Evolutionary conservation across 2,329 filamentous ascomycete species (phyloP).

Genomic region (Trichoderma cornu-damae): DNA sequence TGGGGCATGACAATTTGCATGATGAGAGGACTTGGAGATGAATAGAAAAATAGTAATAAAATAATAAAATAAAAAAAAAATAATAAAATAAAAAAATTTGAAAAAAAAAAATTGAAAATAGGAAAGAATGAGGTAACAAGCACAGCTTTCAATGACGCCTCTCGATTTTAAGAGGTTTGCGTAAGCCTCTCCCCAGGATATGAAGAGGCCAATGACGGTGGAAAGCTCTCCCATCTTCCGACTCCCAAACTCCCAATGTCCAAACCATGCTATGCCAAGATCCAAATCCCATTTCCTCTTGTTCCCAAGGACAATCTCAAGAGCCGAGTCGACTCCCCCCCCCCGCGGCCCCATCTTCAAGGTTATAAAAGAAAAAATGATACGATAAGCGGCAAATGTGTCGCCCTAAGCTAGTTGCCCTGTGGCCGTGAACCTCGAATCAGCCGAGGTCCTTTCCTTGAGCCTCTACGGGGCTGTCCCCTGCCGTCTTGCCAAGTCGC

Average conservation of each 20-base stretch:
- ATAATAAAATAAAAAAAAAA: too few species aligned
- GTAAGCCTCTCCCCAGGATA: background rate
- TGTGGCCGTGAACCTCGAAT: conserved; percentile 1
- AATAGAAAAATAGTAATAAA: background rate
- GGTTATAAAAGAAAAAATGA: background rate
- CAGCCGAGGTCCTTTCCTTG: background rate
- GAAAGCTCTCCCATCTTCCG: background rate
- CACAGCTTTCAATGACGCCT: too few species aligned
- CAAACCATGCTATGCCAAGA: conserved; percentile 3
- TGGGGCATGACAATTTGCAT: conserved; percentile 28
- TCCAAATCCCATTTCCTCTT: background rate
- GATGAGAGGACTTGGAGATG: background rate
- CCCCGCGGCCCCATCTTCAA: background rate
- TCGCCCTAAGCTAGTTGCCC: background rate
- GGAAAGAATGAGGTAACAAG: too few species aligned
- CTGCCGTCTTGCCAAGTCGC: conserved; percentile 88
- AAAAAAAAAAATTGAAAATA: background rate
- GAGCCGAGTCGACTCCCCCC: background rate
- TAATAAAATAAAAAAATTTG: background rate
- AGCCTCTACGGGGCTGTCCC: conserved; percentile 37
- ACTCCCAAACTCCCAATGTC: conserved; percentile 6
- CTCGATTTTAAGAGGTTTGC: too few species aligned
- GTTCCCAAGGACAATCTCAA: conserved; percentile 9
- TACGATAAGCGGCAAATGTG: background rate
- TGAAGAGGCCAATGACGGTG: background rate